Base-by-base conservation (phyloP, 495 filamentous ascomycete genomes). In the Friedmanniomyces simplex region DNA sequence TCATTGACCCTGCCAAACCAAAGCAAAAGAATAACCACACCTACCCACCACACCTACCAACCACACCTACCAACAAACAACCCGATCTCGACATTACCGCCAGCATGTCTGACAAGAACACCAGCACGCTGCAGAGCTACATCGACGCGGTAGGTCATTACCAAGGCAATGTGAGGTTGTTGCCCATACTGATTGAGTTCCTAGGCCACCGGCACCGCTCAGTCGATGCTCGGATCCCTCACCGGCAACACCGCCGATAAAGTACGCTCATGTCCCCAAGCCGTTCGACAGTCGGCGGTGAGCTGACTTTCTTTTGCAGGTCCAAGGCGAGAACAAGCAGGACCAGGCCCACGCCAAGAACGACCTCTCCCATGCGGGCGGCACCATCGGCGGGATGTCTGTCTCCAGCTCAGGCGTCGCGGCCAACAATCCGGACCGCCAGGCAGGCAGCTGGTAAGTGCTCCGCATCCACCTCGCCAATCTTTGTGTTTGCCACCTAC, bases 191-290 rank as follows among this genome's bases (percentile, higher is more conserved):
- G 49, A 22, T 21, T 16, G 20, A 10, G 25, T 8, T 39, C 88
- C 67, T 79, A 90, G 77, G 86, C 86, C 64, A 77, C 79, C 45
- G 88, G 86, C 55, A 69, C 81, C 41, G 82, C 81, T 52, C 89
- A 95, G 72, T 84, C 77, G 53, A 79, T 76, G 43, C 60, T 94
- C 42, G 87, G 89, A 52, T 75, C 75, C 58, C 50, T 94, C 42
- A 89, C 87, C n/a, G 91, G 91, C 71, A 84, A 73, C 71, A 74
- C 76, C 10, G 72, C 74, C 61, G 80, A 88, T 56, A 75, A 91
- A 75, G 84, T 83, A 78, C 21, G 62, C 50, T 22, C 54, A 32
- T 32, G 4, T 32, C 28, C 4, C 28, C 28, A 32, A 32, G 4
- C 28, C 28, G 10, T 3, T 32, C 3, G 28, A 4, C 10, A 10